A percentile compares a stretch with the other conserved stretches of the same genome.
Conservation (phyloP, 306 rosid species). For the Lupinus albus region DNA sequence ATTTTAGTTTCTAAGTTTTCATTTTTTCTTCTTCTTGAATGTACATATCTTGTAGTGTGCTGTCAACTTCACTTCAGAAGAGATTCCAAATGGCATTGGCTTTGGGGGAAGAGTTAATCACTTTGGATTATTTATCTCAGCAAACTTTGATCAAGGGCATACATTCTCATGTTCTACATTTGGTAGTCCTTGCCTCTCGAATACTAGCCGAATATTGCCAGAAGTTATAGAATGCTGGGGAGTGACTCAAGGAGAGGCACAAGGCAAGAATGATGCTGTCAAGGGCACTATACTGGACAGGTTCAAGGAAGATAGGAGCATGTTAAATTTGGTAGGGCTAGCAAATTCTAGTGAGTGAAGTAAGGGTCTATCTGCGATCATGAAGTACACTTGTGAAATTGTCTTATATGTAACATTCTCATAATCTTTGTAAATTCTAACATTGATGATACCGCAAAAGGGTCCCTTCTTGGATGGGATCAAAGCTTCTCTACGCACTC, state of each 20-base stretch:
- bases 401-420: neutral
- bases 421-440: no score
- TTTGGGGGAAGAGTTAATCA: constrained; percentile 83
- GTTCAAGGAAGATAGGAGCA: constrained; percentile 76
- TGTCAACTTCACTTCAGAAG: constrained; percentile 81
- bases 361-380: no score
- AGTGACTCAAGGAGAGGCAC: constrained; percentile 51
- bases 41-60: constrained; percentile 62
- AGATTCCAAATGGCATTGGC: constrained; percentile 90
- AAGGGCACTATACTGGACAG: constrained; percentile 70
- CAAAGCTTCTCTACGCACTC: no score
- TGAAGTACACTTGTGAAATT: no score
- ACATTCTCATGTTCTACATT: constrained; percentile 80
- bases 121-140: constrained; percentile 75
- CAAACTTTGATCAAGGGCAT: constrained; percentile 81
- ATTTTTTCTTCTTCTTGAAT: neutral
- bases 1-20: neutral
- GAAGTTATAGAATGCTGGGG: constrained; percentile 98
- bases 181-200: constrained; percentile 87
- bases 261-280: constrained; percentile 45
- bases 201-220: constrained; percentile 57
- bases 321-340: constrained; percentile 82
- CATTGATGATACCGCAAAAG: no score
- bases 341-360: constrained; percentile 77
- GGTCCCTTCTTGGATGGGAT: no score